Evolutionary conservation across 306 rosid genomes (phyloP).

Genomic region (Rosa chinensis): DNA sequence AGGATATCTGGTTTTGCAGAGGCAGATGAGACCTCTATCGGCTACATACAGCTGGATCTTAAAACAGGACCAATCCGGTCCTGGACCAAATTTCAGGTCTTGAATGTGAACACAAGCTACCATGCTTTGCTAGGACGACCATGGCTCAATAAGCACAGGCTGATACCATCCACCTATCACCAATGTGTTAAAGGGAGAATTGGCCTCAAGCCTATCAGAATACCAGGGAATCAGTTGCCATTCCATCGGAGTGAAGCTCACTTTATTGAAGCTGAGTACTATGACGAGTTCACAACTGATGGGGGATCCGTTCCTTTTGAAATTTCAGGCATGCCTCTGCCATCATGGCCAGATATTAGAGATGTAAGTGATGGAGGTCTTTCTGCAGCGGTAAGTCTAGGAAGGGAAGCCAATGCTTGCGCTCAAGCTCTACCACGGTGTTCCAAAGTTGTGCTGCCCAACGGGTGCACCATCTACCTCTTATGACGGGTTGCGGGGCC

Average conservation of each 20-base stretch:
- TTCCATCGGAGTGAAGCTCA: neutral
- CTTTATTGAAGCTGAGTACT: neutral
- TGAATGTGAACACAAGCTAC: neutral
- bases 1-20: neutral
- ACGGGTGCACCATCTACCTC: neutral
- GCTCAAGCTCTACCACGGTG: rapidly evolving
- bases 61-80: neutral
- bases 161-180: neutral
- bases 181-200: neutral
- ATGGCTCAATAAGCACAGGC: neutral
- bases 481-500: neutral
- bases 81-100: neutral
- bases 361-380: neutral
- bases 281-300: neutral
- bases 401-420: neutral
- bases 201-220: neutral
- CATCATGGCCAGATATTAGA: neutral
- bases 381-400: rapidly evolving
- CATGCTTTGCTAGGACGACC: neutral
- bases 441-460: rapidly evolving
- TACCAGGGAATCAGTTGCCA: neutral
- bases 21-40: neutral
- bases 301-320: neutral
- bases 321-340: neutral
- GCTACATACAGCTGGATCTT: neutral